Evolutionary conservation across 2,329 filamentous ascomycete species (phyloP).

Genomic region (Aureobasidium lini): DNA sequence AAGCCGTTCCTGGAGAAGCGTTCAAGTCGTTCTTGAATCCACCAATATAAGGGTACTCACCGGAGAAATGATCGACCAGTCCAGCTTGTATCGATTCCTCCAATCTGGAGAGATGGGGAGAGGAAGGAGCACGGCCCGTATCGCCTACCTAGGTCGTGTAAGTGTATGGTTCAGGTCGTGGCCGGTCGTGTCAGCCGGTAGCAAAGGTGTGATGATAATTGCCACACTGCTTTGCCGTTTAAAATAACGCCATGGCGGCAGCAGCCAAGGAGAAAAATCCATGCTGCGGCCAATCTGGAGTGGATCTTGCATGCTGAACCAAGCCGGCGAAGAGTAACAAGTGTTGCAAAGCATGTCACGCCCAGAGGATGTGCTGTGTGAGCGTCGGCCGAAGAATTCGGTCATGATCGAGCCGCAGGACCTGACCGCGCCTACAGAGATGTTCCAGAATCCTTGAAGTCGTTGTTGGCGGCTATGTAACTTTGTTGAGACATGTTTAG

Average conservation of each 20-base stretch:
- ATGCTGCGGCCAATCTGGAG: neutral
- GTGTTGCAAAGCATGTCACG: conserved; percentile 5
- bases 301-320: neutral
- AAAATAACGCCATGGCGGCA: neutral
- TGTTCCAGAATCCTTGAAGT: neutral
- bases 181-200: conserved; percentile 5
- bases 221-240: conserved; percentile 4
- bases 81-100: neutral
- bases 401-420: neutral
- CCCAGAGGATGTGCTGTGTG: neutral
- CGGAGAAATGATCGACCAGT: neutral
- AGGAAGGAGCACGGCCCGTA: neutral
- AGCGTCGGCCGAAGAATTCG: neutral
- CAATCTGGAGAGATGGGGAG: neutral
- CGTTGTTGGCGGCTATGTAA: neutral
- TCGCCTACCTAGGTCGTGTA: neutral
- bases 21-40: neutral
- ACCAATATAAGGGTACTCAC: neutral
- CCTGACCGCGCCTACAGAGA: neutral
- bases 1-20: neutral
- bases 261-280: neutral
- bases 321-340: neutral
- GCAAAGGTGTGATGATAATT: neutral
- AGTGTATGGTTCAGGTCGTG: neutral
- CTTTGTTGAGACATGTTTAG: neutral